A percentile compares a stretch with the other conserved stretches of the same genome.
Evolutionary conservation across 306 rosid genomes (phyloP).

Genomic region (Prunus campanulata): DNA sequence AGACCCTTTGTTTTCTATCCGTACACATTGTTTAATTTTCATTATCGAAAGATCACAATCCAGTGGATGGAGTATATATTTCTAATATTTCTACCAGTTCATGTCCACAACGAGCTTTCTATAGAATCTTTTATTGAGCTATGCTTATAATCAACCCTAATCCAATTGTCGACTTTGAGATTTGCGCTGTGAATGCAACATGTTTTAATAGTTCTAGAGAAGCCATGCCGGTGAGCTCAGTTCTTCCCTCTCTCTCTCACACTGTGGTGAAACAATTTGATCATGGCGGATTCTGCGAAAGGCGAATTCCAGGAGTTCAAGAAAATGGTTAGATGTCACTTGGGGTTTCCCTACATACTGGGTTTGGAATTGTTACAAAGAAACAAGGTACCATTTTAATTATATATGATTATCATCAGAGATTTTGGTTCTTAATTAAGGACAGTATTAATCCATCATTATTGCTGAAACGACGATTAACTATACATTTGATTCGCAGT

Average conservation of each 20-base stretch:
- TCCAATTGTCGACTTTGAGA: not conserved
- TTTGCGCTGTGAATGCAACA: conserved; percentile 11
- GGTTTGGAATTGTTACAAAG: conserved; percentile 23
- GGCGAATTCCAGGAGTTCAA: not conserved
- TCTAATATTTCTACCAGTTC: not conserved
- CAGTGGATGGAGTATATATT: not conserved
- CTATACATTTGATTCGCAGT: not conserved
- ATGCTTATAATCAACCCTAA: not conserved
- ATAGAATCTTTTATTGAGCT: not conserved
- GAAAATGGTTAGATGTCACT: conserved; percentile 1
- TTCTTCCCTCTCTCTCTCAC: not conserved
- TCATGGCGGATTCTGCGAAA: not conserved
- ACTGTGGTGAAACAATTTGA: not conserved
- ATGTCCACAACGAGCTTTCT: not conserved
- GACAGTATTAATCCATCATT: no score
- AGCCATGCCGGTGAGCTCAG: not conserved
- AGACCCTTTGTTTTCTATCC: not conserved
- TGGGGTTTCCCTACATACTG: not conserved
- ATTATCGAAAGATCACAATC: not conserved
- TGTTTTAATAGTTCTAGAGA: not conserved
- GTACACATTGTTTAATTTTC: conserved; percentile 1
- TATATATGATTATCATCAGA: no score
- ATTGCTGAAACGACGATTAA: no score
- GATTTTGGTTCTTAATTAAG: no score
- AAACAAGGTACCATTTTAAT: not conserved